phyloP scores from a whole-genome alignment of 2,329 filamentous ascomycete genomes.

The Allantophomopsis lycopodina region DNA sequence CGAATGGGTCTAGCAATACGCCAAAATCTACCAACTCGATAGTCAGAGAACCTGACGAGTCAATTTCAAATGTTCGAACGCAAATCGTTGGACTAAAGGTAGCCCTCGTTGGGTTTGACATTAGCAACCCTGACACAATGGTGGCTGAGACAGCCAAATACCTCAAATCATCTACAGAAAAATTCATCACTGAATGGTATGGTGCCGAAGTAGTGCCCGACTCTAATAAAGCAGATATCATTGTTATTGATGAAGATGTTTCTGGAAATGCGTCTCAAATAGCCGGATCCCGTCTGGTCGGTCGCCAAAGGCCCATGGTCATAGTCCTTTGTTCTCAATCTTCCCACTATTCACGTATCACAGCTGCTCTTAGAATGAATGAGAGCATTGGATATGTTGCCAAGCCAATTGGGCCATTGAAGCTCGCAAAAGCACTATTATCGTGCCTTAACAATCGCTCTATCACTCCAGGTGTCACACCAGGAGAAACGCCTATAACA shows the following conservation, averaged over 20 bases:
- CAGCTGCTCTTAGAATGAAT: constrained; percentile 3
- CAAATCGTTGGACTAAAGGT: constrained; percentile 10
- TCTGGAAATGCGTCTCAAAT: constrained; percentile 8
- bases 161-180: constrained; percentile 12
- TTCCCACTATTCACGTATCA: constrained; percentile 9
- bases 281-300: constrained; percentile 1
- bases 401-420: constrained; percentile 17
- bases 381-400: constrained; percentile 15
- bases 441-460: constrained; percentile 11
- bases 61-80: constrained; percentile 9
- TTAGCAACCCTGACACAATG: constrained; percentile 9
- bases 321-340: constrained; percentile 16
- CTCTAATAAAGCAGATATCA: constrained; percentile 10
- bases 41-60: constrained; percentile 11
- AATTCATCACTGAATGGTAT: constrained; percentile 17
- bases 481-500: not conserved
- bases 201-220: constrained; percentile 14
- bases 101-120: constrained; percentile 15
- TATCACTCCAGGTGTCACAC: constrained; percentile 6
- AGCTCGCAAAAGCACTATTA: constrained; percentile 16
- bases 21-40: constrained; percentile 9
- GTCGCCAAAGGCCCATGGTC: constrained; percentile 8
- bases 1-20: constrained; percentile 3
- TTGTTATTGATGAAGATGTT: constrained; percentile 14
- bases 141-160: constrained; percentile 7